Conservation (phyloP, 352 stramenopile genomes). For the Elongisporangium undulatum region DNA sequence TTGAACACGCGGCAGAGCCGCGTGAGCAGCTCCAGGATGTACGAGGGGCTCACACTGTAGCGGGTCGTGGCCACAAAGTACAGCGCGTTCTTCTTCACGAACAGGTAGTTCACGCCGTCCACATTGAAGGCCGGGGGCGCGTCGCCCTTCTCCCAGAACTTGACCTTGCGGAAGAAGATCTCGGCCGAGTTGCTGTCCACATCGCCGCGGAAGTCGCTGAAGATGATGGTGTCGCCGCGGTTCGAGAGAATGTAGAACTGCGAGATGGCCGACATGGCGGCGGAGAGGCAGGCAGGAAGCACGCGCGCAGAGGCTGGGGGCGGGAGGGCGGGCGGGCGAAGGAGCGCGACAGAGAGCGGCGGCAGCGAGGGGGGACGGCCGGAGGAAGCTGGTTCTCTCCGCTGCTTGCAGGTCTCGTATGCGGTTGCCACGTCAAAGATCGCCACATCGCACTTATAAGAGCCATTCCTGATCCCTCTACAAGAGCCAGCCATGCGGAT, state of each 20-base stretch:
- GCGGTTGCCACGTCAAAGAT: constrained; percentile 1
- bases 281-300: not conserved
- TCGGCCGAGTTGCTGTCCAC: constrained; percentile 87
- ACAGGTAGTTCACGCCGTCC: constrained; percentile 97
- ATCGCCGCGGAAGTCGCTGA: constrained; percentile 94
- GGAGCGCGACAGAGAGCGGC: not conserved
- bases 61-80: constrained; percentile 97
- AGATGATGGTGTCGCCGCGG: constrained; percentile 98
- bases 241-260: constrained; percentile 99
- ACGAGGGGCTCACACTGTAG: constrained; percentile 95
- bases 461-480: not conserved
- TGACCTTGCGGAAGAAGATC: constrained; percentile 99
- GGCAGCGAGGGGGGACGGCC: not conserved
- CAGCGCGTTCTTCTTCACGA: constrained; percentile 97
- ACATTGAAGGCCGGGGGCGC: constrained; percentile 96
- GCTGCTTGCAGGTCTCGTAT: not conserved
- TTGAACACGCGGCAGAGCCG: constrained; percentile 97
- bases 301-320: not conserved
- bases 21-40: constrained; percentile 95
- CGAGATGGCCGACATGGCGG: constrained; percentile 79
- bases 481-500: not conserved
- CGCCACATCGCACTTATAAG: constrained; percentile 1
- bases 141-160: constrained; percentile 98
- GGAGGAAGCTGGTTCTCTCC: not conserved
- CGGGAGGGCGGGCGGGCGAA: too few relatives aligned